A percentile compares a stretch with the other conserved stretches of the same genome.
These are phyloP conservation scores for Phlebopus sp. DNA, from an alignment of 1,284 basidiomycete species.

Conservation along the genomic window DNA sequence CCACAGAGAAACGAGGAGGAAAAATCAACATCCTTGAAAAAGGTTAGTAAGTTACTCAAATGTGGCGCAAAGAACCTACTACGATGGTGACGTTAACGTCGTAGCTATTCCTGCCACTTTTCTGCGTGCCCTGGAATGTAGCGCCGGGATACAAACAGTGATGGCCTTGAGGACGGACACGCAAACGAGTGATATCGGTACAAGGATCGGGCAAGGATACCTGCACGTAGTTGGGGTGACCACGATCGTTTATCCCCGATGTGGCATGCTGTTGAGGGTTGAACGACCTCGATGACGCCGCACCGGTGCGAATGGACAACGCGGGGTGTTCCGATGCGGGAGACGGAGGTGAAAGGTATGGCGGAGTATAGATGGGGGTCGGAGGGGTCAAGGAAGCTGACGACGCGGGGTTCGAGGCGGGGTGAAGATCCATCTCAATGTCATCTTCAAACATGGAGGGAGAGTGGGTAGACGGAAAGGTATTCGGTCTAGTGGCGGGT, in stretches of 20 bases:
- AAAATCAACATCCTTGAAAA: slow-evolving; percentile 75
- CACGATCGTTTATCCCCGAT: slow-evolving; percentile 8
- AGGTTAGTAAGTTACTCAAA: slow-evolving; percentile 2
- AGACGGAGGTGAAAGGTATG: background rate
- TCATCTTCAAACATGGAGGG: slow-evolving; percentile 30
- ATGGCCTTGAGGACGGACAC: slow-evolving; percentile 70
- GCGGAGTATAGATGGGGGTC: background rate
- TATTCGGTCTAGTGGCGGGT: slow-evolving; percentile 24
- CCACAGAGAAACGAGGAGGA: slow-evolving; percentile 78
- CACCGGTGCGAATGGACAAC: slow-evolving; percentile 13
- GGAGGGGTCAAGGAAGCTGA: slow-evolving; percentile 5
- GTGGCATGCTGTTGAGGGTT: slow-evolving; percentile 12
- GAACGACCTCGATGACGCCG: slow-evolving; percentile 10
- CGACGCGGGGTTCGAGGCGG: slow-evolving; percentile 9
- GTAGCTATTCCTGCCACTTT: slow-evolving; percentile 81
- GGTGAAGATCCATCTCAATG: slow-evolving; percentile 27
- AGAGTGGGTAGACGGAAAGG: slow-evolving; percentile 15
- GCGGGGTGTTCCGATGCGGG: slow-evolving; percentile 9
- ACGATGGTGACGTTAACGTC: slow-evolving; percentile 81
- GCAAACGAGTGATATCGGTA: slow-evolving; percentile 71
- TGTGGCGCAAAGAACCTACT: slow-evolving; percentile 54
- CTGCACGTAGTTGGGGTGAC: slow-evolving; percentile 9
- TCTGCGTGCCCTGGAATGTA: slow-evolving; percentile 77
- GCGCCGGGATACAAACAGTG: slow-evolving; percentile 82
- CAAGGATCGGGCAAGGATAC: slow-evolving; percentile 47